Conservation (phyloP, 257 asterid genomes). For the Pogostemon cablin region DNA sequence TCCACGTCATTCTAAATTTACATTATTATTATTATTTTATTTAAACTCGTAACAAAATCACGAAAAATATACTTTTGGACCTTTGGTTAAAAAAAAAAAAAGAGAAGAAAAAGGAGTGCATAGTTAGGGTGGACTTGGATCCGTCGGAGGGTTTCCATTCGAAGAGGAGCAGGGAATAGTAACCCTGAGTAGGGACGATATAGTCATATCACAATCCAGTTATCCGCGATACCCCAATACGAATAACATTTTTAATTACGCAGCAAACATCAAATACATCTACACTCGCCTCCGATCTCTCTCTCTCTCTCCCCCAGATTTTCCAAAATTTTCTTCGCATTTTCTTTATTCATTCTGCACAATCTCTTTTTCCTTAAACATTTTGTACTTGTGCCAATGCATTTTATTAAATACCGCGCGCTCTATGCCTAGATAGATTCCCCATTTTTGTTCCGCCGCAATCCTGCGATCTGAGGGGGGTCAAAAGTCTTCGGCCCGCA, state of each 20-base stretch:
- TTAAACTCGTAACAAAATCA: too few species aligned
- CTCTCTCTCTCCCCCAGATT: conserved; percentile 35
- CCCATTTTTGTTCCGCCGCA: conserved; percentile 55
- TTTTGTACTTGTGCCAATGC: conserved; percentile 16
- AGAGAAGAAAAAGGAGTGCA: neutral
- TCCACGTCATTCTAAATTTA: too few species aligned
- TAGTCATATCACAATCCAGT: conserved; percentile 34
- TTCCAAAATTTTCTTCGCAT: conserved; percentile 36
- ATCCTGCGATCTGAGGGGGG: conserved; percentile 56
- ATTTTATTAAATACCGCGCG: conserved; percentile 29
- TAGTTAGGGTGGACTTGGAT: neutral
- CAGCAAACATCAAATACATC: conserved; percentile 36
- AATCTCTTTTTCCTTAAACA: neutral
- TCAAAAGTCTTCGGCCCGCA: conserved; percentile 40
- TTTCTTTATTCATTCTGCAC: conserved; percentile 32
- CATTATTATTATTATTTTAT: too few species aligned
- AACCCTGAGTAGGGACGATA: conserved; percentile 11
- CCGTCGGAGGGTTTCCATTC: neutral
- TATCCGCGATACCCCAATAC: conserved; percentile 45
- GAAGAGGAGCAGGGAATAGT: neutral
- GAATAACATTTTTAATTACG: conserved; percentile 40
- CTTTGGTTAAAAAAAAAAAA: too few species aligned
- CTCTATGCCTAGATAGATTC: conserved; percentile 16
- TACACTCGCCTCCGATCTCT: conserved; percentile 41
- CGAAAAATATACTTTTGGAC: too few species aligned